phyloP scores from a whole-genome alignment of 371 early-diverging fungal genomes.

The Chytridium lagenaria region DNA sequence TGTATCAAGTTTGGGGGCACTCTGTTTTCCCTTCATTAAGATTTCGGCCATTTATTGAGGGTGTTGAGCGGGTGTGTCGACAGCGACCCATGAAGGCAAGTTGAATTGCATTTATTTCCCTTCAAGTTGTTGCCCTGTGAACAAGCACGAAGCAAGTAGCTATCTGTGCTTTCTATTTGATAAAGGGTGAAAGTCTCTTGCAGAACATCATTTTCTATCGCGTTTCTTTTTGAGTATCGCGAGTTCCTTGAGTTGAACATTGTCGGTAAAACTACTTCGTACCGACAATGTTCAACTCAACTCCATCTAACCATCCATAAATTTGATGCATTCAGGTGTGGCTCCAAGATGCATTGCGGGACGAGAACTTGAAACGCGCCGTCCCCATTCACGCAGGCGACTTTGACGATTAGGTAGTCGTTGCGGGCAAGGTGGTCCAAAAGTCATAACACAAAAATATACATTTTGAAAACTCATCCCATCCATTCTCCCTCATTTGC shows the following conservation, averaged over 20 bases:
- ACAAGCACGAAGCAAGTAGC: too few relatives aligned
- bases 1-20: slow-evolving; percentile 66
- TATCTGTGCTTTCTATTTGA: not conserved
- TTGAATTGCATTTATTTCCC: too few relatives aligned
- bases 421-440: too few relatives aligned
- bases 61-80: slow-evolving; percentile 51
- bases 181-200: not conserved
- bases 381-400: not conserved
- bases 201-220: not conserved
- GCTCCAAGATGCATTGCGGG: not conserved
- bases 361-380: not conserved
- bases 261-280: too few relatives aligned
- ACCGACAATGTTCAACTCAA: too few relatives aligned
- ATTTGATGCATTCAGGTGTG: not conserved
- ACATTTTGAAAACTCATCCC: too few relatives aligned
- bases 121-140: too few relatives aligned
- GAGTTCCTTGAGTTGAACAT: too few relatives aligned
- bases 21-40: slow-evolving; percentile 56
- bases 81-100: slow-evolving; percentile 41
- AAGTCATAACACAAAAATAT: too few relatives aligned
- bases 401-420: not conserved
- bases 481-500: not conserved
- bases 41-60: slow-evolving; percentile 54
- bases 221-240: too few relatives aligned
- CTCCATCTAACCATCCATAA: not conserved